Conservation (phyloP, 1,139 yeast species). For the Pneumocystis jirovecii region DNA sequence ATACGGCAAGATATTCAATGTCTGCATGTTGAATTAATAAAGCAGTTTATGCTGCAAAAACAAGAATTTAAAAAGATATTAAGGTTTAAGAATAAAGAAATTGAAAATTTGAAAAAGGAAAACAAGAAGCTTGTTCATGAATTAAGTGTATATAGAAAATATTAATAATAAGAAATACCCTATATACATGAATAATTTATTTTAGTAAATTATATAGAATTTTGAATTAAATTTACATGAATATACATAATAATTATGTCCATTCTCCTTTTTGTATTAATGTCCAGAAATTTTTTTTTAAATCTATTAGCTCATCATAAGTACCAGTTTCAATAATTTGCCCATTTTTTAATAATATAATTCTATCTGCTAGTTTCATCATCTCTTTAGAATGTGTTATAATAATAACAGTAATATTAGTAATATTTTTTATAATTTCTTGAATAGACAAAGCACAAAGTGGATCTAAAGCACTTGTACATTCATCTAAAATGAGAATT, state of each 20-base stretch:
- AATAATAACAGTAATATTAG: constrained; percentile 58
- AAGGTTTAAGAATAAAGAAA: neutral
- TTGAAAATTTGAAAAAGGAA: neutral
- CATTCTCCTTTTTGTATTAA: constrained; percentile 1
- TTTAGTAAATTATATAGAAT: neutral
- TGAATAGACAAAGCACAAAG: constrained; percentile 48
- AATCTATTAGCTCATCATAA: constrained; percentile 11
- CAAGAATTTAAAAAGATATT: neutral
- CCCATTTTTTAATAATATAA: constrained; percentile 19
- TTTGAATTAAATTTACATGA: neutral
- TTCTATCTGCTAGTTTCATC: constrained; percentile 30
- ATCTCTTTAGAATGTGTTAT: constrained; percentile 82
- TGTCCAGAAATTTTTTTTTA: constrained; percentile 1
- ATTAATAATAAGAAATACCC: neutral
- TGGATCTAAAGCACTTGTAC: constrained; percentile 67
- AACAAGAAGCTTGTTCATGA: neutral
- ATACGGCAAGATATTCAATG: neutral
- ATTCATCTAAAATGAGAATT: constrained; percentile 54
- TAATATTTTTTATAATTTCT: constrained; percentile 29
- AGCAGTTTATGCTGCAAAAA: neutral
- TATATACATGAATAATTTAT: neutral
- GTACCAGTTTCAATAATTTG: constrained; percentile 16
- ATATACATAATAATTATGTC: neutral
- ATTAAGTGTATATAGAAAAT: neutral
- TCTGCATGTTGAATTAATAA: neutral